Percentiles rank a stretch among this genome's conserved stretches.
Conservation (phyloP, 495 filamentous ascomycete genomes). For the Lophiostoma macrostomum region DNA sequence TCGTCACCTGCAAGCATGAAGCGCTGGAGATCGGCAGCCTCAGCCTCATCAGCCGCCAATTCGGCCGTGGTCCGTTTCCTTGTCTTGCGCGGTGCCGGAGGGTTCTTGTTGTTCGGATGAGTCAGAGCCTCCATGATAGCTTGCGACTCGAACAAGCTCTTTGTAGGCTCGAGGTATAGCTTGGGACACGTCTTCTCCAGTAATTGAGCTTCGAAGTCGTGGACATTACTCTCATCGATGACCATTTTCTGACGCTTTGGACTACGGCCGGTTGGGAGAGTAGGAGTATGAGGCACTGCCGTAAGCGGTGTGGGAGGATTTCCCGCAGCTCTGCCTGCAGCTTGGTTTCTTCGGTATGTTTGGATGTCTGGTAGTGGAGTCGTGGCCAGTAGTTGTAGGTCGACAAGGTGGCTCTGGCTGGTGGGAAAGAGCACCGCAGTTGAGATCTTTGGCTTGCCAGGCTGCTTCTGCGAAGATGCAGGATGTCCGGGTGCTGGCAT, state of each 20-base stretch:
- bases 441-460: conserved; percentile 54
- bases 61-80: conserved; percentile 93
- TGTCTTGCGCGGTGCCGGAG: conserved; percentile 77
- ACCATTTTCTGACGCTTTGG: conserved; percentile 66
- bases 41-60: conserved; percentile 86
- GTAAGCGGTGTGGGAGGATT: conserved; percentile 65
- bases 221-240: conserved; percentile 67
- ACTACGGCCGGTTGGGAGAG: conserved; percentile 54
- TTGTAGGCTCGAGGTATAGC: conserved; percentile 71
- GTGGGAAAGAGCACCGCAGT: conserved; percentile 90
- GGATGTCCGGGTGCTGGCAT: conserved; percentile 50
- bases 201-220: conserved; percentile 69
- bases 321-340: conserved; percentile 42
- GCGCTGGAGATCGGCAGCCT: conserved; percentile 80
- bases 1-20: conserved; percentile 95
- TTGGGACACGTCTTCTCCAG: conserved; percentile 66
- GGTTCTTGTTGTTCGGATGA: conserved; percentile 70
- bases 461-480: conserved; percentile 49
- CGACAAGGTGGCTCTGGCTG: conserved; percentile 64
- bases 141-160: conserved; percentile 63
- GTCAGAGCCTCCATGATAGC: conserved; percentile 64
- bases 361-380: conserved; percentile 59
- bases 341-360: conserved; percentile 36
- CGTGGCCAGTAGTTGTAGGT: conserved; percentile 70
- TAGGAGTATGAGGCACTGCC: conserved; percentile 58